Evolutionary conservation across 257 asterid genomes (phyloP).

Genomic region (Gynochthodes officinalis): DNA sequence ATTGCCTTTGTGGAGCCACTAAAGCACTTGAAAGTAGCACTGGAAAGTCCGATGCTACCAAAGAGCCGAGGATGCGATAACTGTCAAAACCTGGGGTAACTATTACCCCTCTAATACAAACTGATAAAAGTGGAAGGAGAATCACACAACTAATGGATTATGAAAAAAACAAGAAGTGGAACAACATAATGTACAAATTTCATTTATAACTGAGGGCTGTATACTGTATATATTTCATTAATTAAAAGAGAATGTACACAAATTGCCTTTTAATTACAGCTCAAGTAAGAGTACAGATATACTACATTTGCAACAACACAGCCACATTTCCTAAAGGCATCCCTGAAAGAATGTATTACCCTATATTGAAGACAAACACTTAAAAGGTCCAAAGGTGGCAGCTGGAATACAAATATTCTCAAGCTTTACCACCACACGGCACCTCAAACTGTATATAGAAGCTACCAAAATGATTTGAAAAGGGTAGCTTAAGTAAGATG

Average conservation of each 20-base stretch:
- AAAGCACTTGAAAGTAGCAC: too few species aligned
- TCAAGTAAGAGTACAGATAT: slow-evolving; percentile 2
- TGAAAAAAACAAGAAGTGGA: background rate
- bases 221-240: slow-evolving; percentile 17
- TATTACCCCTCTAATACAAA: background rate
- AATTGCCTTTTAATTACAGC: slow-evolving; percentile 16
- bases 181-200: background rate
- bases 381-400: background rate
- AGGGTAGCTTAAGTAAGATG: slow-evolving; percentile 21
- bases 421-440: background rate
- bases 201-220: slow-evolving; percentile 16
- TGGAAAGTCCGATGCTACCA: background rate
- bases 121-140: background rate
- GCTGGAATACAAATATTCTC: slow-evolving; percentile 8
- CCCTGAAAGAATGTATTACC: slow-evolving; percentile 6
- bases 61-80: background rate
- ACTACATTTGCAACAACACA: slow-evolving; percentile 8
- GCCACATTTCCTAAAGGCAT: slow-evolving; percentile 8
- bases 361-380: slow-evolving; percentile 2
- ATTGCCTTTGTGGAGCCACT: too few species aligned
- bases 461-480: slow-evolving; percentile 6
- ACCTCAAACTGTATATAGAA: slow-evolving; percentile 2
- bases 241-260: slow-evolving; percentile 24
- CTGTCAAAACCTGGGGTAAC: background rate
- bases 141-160: background rate